A percentile compares a stretch with the other conserved stretches of the same genome.
Evolutionary conservation across 1,139 yeast species (phyloP).

Genomic region (Saccharomyces hybrid): DNA sequence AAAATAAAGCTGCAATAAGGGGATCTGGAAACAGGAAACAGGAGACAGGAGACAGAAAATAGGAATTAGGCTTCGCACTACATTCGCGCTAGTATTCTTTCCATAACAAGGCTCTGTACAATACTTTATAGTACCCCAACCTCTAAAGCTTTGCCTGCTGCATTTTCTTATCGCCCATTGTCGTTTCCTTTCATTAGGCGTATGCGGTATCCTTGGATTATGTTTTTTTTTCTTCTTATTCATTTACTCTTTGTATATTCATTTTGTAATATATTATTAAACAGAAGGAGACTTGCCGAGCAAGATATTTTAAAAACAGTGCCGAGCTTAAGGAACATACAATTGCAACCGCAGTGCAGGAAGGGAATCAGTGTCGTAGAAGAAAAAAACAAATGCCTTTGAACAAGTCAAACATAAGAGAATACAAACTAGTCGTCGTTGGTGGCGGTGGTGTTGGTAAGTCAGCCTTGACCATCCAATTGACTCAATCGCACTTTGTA

Average conservation of each 20-base stretch:
- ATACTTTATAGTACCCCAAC: background rate
- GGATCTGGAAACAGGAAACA: background rate
- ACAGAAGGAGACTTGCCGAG: background rate
- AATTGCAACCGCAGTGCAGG: too few species aligned
- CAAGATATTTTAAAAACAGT: too few species aligned
- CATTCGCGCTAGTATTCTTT: background rate
- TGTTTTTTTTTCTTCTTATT: background rate
- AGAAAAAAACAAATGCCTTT: constrained; percentile 11
- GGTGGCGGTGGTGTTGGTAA: constrained; percentile 99
- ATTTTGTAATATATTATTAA: background rate
- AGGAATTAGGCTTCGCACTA: background rate
- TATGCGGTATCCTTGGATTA: background rate
- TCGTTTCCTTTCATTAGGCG: background rate
- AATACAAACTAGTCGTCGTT: constrained; percentile 84
- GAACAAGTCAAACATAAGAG: constrained; percentile 36
- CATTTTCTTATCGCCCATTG: background rate
- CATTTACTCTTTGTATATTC: background rate
- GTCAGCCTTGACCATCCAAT: constrained; percentile 85
- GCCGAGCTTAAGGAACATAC: too few species aligned
- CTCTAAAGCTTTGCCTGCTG: background rate
- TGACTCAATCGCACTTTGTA: constrained; percentile 85
- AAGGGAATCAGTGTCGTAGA: background rate
- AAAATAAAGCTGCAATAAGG: background rate
- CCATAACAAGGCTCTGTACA: background rate
- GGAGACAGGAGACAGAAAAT: background rate